Percentiles rank a stretch among this genome's conserved stretches.
phyloP scores from a whole-genome alignment of 768 basidiomycete genomes.

The Postia placenta region DNA sequence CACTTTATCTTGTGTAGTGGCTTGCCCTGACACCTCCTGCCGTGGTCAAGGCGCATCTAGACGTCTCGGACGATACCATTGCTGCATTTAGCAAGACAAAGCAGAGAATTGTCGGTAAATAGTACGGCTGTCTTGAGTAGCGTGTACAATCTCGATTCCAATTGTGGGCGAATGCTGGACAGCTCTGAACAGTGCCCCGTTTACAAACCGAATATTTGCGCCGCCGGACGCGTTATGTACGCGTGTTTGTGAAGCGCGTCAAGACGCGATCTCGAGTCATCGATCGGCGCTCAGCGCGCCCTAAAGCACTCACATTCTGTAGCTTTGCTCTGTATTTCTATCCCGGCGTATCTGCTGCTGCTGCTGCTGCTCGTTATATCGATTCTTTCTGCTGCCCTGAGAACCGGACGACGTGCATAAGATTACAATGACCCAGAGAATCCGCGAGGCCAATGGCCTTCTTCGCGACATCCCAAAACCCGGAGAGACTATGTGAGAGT shows the following conservation, averaged over 20 bases:
- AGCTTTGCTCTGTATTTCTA: not conserved
- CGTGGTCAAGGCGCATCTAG: slow-evolving; percentile 58
- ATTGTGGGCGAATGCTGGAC: no score
- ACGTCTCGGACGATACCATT: slow-evolving; percentile 45
- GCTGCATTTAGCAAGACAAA: slow-evolving; percentile 46
- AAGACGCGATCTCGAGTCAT: not conserved
- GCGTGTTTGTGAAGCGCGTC: not conserved
- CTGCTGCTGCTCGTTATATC: slow-evolving; percentile 19
- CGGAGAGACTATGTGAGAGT: slow-evolving; percentile 38
- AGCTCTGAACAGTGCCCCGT: no score
- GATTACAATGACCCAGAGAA: slow-evolving; percentile 29
- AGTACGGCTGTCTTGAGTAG: no score
- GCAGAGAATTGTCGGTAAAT: slow-evolving; percentile 36
- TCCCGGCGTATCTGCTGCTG: not conserved
- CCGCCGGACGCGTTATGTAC: not conserved
- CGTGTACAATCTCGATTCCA: no score
- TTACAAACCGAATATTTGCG: no score
- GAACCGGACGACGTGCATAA: slow-evolving; percentile 27
- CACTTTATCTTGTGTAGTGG: slow-evolving; percentile 34
- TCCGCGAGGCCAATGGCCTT: slow-evolving; percentile 37
- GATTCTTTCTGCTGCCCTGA: no score
- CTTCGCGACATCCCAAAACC: slow-evolving; percentile 37
- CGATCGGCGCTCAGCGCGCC: not conserved
- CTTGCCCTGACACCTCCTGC: slow-evolving; percentile 53
- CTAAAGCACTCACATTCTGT: not conserved